Conservation (phyloP, 73 alveolate genomes). For the Stentor roeselii region DNA sequence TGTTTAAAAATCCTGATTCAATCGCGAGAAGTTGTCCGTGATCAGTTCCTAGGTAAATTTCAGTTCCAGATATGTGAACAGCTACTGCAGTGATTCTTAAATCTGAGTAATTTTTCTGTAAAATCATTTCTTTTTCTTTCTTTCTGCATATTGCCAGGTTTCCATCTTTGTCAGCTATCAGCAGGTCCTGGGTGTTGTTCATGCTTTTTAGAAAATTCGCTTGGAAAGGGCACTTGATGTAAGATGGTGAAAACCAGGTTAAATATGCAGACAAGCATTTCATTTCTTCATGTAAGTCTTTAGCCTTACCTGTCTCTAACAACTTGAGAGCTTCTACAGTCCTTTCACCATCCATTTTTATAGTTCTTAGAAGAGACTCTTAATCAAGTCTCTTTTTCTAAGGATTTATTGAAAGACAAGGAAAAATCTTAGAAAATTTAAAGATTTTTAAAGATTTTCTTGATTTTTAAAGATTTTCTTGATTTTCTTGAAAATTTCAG, state of each 20-base stretch:
- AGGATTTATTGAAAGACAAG: too few relatives aligned
- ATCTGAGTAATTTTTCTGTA: not conserved
- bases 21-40: not conserved
- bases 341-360: too few relatives aligned
- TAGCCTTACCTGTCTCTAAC: too few relatives aligned
- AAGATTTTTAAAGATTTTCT: too few relatives aligned
- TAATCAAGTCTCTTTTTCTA: too few relatives aligned
- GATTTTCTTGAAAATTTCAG: too few relatives aligned
- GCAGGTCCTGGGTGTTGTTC: not conserved
- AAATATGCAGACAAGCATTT: not conserved
- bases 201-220: not conserved
- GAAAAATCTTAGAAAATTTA: too few relatives aligned
- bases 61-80: not conserved
- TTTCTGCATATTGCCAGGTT: not conserved
- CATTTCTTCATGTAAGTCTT: not conserved
- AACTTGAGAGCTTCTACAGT: too few relatives aligned
- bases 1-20: not conserved
- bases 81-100: not conserved
- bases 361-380: too few relatives aligned
- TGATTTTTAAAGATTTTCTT: too few relatives aligned
- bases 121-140: not conserved
- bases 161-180: not conserved
- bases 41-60: not conserved
- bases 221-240: not conserved
- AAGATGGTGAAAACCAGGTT: not conserved